Evolutionary conservation across 129 eudicot species (phyloP).

Genomic region (Flaveria trinervia): DNA sequence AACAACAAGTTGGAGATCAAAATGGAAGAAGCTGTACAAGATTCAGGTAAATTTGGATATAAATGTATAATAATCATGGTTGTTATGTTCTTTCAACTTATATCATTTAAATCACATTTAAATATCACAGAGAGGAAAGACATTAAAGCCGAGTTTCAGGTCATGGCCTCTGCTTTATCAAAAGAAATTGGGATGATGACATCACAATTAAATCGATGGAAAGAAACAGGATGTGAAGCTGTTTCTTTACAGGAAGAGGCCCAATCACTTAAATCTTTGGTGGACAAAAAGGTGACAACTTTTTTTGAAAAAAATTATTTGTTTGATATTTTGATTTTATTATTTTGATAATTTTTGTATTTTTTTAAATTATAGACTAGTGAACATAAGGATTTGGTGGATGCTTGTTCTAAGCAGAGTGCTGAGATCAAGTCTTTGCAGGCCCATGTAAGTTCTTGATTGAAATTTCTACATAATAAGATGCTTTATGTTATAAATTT

Average conservation of each 20-base stretch:
- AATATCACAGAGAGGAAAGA: conserved; percentile 69
- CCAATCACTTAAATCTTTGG: conserved; percentile 55
- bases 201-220: conserved; percentile 82
- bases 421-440: conserved; percentile 63
- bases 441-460: conserved; percentile 55
- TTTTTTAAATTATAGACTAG: conserved; percentile 49
- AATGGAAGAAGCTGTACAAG: conserved; percentile 96
- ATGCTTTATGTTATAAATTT: background rate
- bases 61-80: background rate
- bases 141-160: conserved; percentile 80
- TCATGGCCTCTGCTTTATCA: conserved; percentile 86
- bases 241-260: conserved; percentile 62
- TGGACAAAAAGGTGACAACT: conserved; percentile 58
- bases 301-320: background rate
- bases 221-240: conserved; percentile 72
- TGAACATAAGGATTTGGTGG: conserved; percentile 61
- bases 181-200: conserved; percentile 92
- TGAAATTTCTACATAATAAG: background rate
- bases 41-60: conserved; percentile 62
- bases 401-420: conserved; percentile 57
- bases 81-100: background rate
- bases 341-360: conserved; percentile 9
- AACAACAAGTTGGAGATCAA: conserved; percentile 80
- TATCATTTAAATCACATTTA: conserved; percentile 17
- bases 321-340: conserved; percentile 6